A percentile compares a stretch with the other conserved stretches of the same genome.
phyloP scores from a whole-genome alignment of 2,329 filamentous ascomycete genomes.

The Botryotinia narcissicola region DNA sequence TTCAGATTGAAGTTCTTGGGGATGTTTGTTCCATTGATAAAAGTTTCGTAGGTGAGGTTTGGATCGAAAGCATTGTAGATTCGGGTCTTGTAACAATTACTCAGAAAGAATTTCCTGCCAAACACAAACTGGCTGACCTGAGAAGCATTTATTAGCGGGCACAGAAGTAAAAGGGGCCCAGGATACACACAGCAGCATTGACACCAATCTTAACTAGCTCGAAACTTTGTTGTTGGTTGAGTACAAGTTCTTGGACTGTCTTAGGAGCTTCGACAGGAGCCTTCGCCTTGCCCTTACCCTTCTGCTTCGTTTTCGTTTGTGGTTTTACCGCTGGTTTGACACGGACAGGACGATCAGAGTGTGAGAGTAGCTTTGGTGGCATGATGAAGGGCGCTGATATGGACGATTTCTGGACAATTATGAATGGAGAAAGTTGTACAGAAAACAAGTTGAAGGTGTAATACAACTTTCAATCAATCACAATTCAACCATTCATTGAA shows the following conservation, averaged over 20 bases:
- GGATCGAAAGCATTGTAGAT: slow-evolving; percentile 8
- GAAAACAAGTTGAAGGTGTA: not conserved
- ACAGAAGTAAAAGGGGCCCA: not conserved
- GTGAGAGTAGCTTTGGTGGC: not conserved
- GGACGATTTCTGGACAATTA: not conserved
- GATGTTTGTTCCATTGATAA: slow-evolving; percentile 14
- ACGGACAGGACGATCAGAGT: not conserved
- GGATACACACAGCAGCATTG: slow-evolving; percentile 23
- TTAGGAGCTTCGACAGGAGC: not conserved
- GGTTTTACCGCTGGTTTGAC: not conserved
- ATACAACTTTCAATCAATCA: not conserved
- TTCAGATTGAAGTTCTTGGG: not conserved
- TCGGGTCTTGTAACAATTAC: slow-evolving; percentile 11
- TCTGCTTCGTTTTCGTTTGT: not conserved
- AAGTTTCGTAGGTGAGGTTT: not conserved
- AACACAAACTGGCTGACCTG: slow-evolving; percentile 26
- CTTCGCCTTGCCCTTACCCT: not conserved
- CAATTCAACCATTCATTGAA: not conserved
- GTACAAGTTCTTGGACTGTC: not conserved
- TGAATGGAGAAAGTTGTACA: not conserved
- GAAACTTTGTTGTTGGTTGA: slow-evolving; percentile 24
- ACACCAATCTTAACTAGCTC: slow-evolving; percentile 25
- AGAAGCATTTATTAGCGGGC: not conserved
- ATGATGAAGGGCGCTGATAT: not conserved
- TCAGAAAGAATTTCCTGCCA: slow-evolving; percentile 1